Base-by-base conservation (phyloP, 2,329 filamentous ascomycete species). In the Fusarium sororula region DNA sequence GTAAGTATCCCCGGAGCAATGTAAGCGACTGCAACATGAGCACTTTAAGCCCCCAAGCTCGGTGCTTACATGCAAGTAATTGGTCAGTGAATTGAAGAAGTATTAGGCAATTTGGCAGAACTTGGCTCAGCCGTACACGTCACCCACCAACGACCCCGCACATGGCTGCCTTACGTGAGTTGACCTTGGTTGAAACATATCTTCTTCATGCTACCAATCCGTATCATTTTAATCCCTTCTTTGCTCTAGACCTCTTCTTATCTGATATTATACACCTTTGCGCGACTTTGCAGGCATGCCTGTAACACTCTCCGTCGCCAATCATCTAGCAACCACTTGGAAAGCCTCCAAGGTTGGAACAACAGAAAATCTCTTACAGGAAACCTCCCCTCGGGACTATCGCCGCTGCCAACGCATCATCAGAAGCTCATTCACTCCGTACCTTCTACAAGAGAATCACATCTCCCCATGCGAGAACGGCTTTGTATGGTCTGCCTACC, bases 281-380 rank as follows among this genome's bases (percentile, higher is more conserved):
- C 14, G 15, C 4, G 0, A 17, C 4, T 17, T 24, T 11, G 14
- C 9, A 3, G 24, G n/a, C 41, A 44, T 44, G 41, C n/a, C 41
- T 1, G 41, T 44, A 0, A 44, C 41, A 11, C 17, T 44, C n/a
- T 44, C 41, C 1, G 41, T 44, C 41, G 41, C 7, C 41, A 44
- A 44, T 15, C 41, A 24, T 44, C 41, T 9, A 17, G 41, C n/a
- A 44, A 24, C n/a, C 9, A 24, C n/a, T 17, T 44, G 41, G 41
- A 11, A 11, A 24, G 4, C 9, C 5, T 44, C 14, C 14, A 44
- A 44, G 14, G 41, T 17, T 17, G 14, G 3, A 17, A 44, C n/a
- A 7, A 11, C n/a, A 1, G 41, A 44, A 3, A 24, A 1, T 2
- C n/a, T 44, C 2, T 17, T 24, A 4, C 1, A 9, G 41, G 0